Evolutionary conservation across 2,329 filamentous ascomycete species (phyloP).

Genomic region (Aspergillus carbonarius): DNA sequence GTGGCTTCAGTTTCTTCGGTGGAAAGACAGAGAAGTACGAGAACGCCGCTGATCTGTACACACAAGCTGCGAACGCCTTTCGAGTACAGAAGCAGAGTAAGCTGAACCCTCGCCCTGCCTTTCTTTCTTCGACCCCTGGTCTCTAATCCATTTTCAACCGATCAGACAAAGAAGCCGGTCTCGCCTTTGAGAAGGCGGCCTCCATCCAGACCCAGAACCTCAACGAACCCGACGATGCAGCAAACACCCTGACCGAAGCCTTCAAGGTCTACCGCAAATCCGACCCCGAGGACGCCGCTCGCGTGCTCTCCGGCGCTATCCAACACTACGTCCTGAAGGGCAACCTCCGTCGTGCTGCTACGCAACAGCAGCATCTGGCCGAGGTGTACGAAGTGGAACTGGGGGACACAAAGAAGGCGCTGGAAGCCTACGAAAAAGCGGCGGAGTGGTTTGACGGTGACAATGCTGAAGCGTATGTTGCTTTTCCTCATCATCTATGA

Average conservation of each 20-base stretch:
- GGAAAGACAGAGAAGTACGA: slow-evolving; percentile 85
- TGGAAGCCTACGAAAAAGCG: slow-evolving; percentile 80
- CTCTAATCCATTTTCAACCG: background rate
- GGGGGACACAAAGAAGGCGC: slow-evolving; percentile 72
- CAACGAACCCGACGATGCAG: slow-evolving; percentile 89
- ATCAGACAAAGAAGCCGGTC: slow-evolving; percentile 77
- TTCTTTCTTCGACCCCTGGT: background rate
- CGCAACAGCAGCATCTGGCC: slow-evolving; percentile 83
- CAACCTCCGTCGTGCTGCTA: slow-evolving; percentile 86
- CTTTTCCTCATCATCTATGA: background rate
- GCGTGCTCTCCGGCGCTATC: slow-evolving; percentile 77
- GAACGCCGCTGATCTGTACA: slow-evolving; percentile 82
- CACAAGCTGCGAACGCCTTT: slow-evolving; percentile 88
- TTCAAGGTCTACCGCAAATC: slow-evolving; percentile 93
- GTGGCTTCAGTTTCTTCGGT: slow-evolving; percentile 88
- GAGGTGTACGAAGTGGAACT: slow-evolving; percentile 83
- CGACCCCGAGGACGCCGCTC: slow-evolving; percentile 76
- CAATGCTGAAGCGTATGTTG: slow-evolving; percentile 70
- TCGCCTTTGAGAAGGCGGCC: slow-evolving; percentile 85
- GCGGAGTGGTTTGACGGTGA: slow-evolving; percentile 88
- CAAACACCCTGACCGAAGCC: slow-evolving; percentile 82
- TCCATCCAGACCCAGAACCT: slow-evolving; percentile 74
- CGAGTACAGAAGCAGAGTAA: slow-evolving; percentile 80
- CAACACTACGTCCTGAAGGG: slow-evolving; percentile 83
- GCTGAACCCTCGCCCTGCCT: slow-evolving; percentile 22